Evolutionary conservation across 768 basidiomycete species (phyloP).

Genomic region (Pulveroboletus sp.): DNA sequence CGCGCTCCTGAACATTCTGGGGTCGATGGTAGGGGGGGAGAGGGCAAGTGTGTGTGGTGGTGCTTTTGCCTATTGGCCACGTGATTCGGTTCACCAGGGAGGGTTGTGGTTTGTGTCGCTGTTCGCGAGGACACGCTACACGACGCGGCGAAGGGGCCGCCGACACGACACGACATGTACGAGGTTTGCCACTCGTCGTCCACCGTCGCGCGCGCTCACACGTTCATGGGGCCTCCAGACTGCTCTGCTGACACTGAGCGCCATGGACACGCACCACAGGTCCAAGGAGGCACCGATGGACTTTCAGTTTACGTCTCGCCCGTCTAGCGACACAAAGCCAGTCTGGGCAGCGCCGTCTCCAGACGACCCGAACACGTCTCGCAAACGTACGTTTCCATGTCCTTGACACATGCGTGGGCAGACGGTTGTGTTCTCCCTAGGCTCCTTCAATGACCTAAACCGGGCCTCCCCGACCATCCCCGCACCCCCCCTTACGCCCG

Average conservation of each 20-base stretch:
- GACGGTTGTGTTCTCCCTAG: slow-evolving; percentile 33
- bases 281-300: slow-evolving; percentile 87
- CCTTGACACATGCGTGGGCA: slow-evolving; percentile 5
- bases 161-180: slow-evolving; percentile 7
- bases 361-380: slow-evolving; percentile 50
- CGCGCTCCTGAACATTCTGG: slow-evolving; percentile 27
- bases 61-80: slow-evolving; percentile 15
- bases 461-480: slow-evolving; percentile 33
- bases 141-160: too few species aligned
- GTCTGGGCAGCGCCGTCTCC: slow-evolving; percentile 45
- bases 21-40: slow-evolving; percentile 3
- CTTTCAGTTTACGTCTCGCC: slow-evolving; percentile 76
- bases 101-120: slow-evolving; percentile 2
- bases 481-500: slow-evolving; percentile 37
- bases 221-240: neutral
- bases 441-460: slow-evolving; percentile 42
- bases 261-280: slow-evolving; percentile 34
- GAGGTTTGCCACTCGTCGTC: slow-evolving; percentile 8
- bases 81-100: slow-evolving; percentile 14
- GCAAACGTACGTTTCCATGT: slow-evolving; percentile 61
- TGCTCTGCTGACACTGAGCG: neutral
- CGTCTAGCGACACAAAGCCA: slow-evolving; percentile 45
- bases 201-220: neutral
- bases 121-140: neutral
- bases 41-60: neutral